phyloP scores from a whole-genome alignment of 2,329 filamentous ascomycete genomes.

The Metarhizium rileyi region DNA sequence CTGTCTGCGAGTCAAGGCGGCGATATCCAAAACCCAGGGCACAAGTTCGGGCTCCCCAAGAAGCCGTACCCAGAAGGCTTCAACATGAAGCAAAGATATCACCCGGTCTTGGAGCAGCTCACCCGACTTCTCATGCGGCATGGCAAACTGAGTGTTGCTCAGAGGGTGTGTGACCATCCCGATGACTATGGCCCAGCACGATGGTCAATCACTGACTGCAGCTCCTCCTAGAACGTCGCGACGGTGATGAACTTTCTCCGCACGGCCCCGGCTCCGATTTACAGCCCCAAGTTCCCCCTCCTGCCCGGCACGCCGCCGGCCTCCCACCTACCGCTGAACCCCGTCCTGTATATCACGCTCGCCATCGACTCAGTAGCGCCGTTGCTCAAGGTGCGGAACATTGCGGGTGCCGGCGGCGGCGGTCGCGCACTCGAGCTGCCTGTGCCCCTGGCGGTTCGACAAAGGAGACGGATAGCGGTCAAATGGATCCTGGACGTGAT shows the following conservation, averaged over 20 bases:
- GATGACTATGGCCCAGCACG: not conserved
- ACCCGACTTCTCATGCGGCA: constrained; percentile 86
- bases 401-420: constrained; percentile 75
- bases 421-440: constrained; percentile 78
- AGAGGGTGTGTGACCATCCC: constrained; percentile 54
- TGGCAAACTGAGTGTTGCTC: constrained; percentile 83
- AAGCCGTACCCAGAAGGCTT: constrained; percentile 51
- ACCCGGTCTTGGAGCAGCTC: constrained; percentile 75
- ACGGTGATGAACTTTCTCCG: constrained; percentile 76
- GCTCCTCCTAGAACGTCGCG: constrained; percentile 60
- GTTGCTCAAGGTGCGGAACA: constrained; percentile 66
- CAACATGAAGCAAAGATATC: constrained; percentile 73
- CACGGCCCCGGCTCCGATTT: constrained; percentile 68
- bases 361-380: constrained; percentile 91
- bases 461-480: constrained; percentile 70
- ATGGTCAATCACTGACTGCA: not conserved
- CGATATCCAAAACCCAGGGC: constrained; percentile 36
- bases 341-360: constrained; percentile 77
- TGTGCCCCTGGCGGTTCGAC: constrained; percentile 61
- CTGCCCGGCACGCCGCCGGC: constrained; percentile 69
- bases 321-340: constrained; percentile 75
- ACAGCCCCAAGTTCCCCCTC: constrained; percentile 61
- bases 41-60: constrained; percentile 68
- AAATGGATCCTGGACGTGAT: constrained; percentile 85
- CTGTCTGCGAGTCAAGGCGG: constrained; percentile 9